A percentile compares a stretch with the other conserved stretches of the same genome.
These are phyloP conservation scores for Fraxinus americana DNA, from an alignment of 257 asterid species.

Conservation along the genomic window DNA sequence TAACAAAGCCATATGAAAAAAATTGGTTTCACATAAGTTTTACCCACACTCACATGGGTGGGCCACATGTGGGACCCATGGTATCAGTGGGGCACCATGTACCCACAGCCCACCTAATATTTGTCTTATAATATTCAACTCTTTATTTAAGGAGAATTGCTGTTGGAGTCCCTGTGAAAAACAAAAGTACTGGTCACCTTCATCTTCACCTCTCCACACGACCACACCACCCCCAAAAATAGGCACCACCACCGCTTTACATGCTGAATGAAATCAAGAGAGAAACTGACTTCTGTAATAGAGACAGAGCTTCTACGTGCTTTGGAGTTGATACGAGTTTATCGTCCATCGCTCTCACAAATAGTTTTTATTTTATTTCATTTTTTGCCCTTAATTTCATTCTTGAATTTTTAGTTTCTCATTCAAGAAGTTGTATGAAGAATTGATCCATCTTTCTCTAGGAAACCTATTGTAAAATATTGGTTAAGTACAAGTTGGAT, in stretches of 20 bases:
- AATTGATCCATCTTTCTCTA: not conserved
- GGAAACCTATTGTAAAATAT: conserved; percentile 31
- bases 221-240: conserved; percentile 39
- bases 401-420: not conserved
- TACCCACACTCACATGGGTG: no score
- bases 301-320: conserved; percentile 24
- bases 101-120: no score
- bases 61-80: no score
- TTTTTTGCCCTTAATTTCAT: not conserved
- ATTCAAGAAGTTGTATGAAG: no score
- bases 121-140: no score
- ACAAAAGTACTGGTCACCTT: no score
- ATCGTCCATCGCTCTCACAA: conserved; percentile 32
- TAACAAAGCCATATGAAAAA: no score
- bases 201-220: no score
- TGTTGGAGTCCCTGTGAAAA: no score
- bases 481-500: conserved; percentile 32
- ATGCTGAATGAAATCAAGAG: conserved; percentile 42
- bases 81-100: no score
- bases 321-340: conserved; percentile 51
- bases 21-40: no score
- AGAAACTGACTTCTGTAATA: conserved; percentile 33
- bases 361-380: not conserved
- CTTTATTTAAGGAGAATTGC: no score
- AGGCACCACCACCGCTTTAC: not conserved